Evolutionary conservation across 139 green algal species (phyloP).

Genomic region (Asterochloris erici): DNA sequence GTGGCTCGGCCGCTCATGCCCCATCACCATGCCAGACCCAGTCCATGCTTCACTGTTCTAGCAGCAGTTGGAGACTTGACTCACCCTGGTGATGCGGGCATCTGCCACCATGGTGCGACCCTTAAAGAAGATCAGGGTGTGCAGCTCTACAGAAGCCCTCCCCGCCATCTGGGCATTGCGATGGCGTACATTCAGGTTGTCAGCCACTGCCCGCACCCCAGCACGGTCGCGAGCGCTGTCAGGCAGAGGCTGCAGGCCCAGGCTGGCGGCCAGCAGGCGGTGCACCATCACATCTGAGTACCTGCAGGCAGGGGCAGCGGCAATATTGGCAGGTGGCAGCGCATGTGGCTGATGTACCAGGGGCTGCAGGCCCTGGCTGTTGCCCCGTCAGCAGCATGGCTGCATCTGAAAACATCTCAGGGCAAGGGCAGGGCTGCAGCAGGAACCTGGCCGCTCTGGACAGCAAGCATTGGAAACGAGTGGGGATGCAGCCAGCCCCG

Average conservation of each 20-base stretch:
- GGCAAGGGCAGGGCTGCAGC: too few relatives aligned
- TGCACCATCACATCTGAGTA: conserved; percentile 95
- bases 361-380: too few relatives aligned
- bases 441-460: too few relatives aligned
- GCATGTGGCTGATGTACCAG: too few relatives aligned
- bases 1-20: too few relatives aligned
- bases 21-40: too few relatives aligned
- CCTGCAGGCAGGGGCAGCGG: conserved; percentile 28
- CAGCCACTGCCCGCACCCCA: conserved; percentile 49
- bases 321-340: not conserved
- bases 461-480: too few relatives aligned
- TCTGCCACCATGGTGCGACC: conserved; percentile 29
- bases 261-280: conserved; percentile 74
- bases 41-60: too few relatives aligned
- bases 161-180: conserved; percentile 92
- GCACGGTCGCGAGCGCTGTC: conserved; percentile 39
- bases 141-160: conserved; percentile 86
- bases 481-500: too few relatives aligned
- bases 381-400: too few relatives aligned
- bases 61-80: not conserved
- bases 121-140: conserved; percentile 98
- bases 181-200: conserved; percentile 91
- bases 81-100: conserved; percentile 22
- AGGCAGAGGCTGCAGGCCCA: conserved; percentile 72
- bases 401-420: too few relatives aligned